phyloP scores from a whole-genome alignment of 331 rosid species.

The Malus hybrid region DNA sequence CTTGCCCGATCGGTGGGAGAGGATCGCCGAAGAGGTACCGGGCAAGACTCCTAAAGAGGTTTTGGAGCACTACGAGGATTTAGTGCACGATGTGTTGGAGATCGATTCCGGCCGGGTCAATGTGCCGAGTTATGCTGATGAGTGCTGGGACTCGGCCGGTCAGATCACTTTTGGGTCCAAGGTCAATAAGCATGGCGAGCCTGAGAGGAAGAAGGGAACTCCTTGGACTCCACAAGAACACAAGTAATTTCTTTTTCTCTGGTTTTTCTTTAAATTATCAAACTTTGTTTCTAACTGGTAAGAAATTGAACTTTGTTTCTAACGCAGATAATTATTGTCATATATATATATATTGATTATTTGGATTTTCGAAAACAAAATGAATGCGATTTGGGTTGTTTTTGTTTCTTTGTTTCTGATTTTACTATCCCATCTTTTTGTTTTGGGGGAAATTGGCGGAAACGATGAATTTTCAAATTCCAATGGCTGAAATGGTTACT shows the following conservation, averaged over 20 bases:
- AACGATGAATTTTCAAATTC: too few relatives aligned
- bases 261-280: neutral
- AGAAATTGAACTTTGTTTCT: neutral
- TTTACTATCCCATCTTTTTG: too few relatives aligned
- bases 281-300: neutral
- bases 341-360: neutral
- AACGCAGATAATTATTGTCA: neutral
- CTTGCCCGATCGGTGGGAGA: conserved; percentile 65
- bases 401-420: too few relatives aligned
- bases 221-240: conserved; percentile 92
- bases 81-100: conserved; percentile 60
- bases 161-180: conserved; percentile 67
- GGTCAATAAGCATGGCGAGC: conserved; percentile 12
- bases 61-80: conserved; percentile 47
- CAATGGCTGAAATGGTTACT: neutral
- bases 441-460: neutral
- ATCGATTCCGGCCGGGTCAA: conserved; percentile 79
- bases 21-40: conserved; percentile 51
- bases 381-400: neutral
- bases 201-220: conserved; percentile 82
- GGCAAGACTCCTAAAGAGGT: conserved; percentile 52
- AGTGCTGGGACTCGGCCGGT: conserved; percentile 53
- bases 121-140: conserved; percentile 60
- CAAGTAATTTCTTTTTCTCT: conserved; percentile 26
- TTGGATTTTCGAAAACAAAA: neutral